Conservation (phyloP, 2,329 filamentous ascomycete genomes). For the Pseudovirgaria hyperparasitica region DNA sequence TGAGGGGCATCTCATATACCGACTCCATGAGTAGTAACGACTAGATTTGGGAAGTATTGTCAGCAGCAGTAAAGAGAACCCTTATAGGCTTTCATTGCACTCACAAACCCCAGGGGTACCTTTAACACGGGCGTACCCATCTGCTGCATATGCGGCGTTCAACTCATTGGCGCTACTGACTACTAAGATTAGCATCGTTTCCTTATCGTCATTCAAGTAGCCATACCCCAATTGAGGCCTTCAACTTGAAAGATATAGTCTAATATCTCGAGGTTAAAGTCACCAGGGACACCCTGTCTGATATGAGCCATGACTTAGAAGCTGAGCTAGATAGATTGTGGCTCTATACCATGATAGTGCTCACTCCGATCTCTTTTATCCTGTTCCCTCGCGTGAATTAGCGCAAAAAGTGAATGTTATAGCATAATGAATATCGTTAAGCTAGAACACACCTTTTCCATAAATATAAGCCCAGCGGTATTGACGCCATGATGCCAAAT, state of each 20-base stretch:
- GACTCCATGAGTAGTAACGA: conserved; percentile 49
- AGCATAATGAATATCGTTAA: background rate
- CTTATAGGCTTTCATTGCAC: conserved; percentile 1
- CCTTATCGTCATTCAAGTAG: background rate
- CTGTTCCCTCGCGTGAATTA: conserved; percentile 6
- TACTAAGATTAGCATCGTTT: conserved; percentile 3
- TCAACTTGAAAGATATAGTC: conserved; percentile 28
- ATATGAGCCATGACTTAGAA: no score
- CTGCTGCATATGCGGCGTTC: conserved; percentile 44
- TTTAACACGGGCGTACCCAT: conserved; percentile 45
- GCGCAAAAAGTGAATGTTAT: background rate
- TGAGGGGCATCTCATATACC: conserved; percentile 19
- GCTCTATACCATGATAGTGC: conserved; percentile 23
- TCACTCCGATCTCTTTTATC: conserved; percentile 27
- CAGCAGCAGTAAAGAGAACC: background rate
- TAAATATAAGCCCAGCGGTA: conserved; percentile 29
- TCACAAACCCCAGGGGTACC: conserved; percentile 29
- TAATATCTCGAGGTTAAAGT: conserved; percentile 34
- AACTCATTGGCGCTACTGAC: conserved; percentile 47
- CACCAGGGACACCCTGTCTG: conserved; percentile 30
- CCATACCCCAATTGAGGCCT: conserved; percentile 23
- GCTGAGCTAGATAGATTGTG: background rate
- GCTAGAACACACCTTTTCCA: conserved; percentile 19
- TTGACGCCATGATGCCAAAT: conserved; percentile 12
- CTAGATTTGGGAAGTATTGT: conserved; percentile 13